A percentile compares a stretch with the other conserved stretches of the same genome.
Evolutionary conservation across 2,329 filamentous ascomycete species (phyloP).

Genomic region (Hypoxylon sp.): DNA sequence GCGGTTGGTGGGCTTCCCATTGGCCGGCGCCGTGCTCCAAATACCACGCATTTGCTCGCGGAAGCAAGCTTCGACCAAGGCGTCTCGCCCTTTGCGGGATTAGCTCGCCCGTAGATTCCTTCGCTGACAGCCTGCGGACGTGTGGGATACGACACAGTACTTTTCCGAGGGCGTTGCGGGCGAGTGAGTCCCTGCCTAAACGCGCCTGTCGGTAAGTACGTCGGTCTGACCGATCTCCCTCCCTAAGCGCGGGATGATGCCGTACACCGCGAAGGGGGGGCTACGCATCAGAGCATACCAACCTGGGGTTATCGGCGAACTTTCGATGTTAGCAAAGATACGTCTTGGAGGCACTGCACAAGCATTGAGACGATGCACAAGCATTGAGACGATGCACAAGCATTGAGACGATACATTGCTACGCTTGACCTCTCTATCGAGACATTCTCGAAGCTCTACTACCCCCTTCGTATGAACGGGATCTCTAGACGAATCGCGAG

Average conservation of each 20-base stretch:
- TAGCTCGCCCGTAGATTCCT: slow-evolving; percentile 14
- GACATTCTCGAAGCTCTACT: slow-evolving; percentile 9
- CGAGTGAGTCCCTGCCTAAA: slow-evolving; percentile 25
- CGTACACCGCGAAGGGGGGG: slow-evolving; percentile 17
- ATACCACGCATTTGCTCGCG: slow-evolving; percentile 20
- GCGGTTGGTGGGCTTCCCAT: slow-evolving; percentile 5
- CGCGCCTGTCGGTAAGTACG: slow-evolving; percentile 27
- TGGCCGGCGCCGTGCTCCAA: slow-evolving; percentile 5
- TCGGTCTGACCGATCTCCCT: slow-evolving; percentile 12
- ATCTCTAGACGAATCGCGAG: background rate
- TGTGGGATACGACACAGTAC: slow-evolving; percentile 31
- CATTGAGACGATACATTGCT: slow-evolving; percentile 6
- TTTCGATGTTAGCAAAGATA: slow-evolving; percentile 18
- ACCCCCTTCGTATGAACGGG: slow-evolving; percentile 2
- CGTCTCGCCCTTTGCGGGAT: slow-evolving; percentile 22
- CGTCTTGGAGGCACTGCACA: slow-evolving; percentile 5
- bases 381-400: slow-evolving; percentile 5
- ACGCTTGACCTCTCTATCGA: slow-evolving; percentile 4
- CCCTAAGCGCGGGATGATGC: slow-evolving; percentile 19
- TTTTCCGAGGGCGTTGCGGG: slow-evolving; percentile 18
- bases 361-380: too few relatives aligned
- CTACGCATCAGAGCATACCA: background rate
- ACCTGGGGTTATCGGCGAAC: slow-evolving; percentile 4
- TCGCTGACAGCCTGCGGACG: slow-evolving; percentile 17
- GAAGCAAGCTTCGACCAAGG: slow-evolving; percentile 15